Percentiles rank a stretch among this genome's conserved stretches.
Conservation (phyloP, 257 asterid genomes). For the Nicotiana paniculata region DNA sequence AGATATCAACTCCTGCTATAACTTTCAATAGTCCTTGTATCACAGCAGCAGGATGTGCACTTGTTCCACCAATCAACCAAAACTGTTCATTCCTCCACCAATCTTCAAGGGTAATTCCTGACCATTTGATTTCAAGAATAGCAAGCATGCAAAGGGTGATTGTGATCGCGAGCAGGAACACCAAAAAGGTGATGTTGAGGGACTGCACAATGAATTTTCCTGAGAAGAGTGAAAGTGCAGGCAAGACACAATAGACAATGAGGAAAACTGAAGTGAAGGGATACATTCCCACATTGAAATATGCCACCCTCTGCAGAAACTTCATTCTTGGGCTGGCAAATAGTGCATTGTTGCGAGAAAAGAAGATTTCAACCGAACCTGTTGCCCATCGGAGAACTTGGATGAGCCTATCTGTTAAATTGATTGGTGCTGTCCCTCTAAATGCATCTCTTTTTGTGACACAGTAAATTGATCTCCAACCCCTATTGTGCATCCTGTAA, state of each 20-base stretch:
- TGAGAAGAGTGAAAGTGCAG: slow-evolving; percentile 81
- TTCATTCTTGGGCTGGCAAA: slow-evolving; percentile 76
- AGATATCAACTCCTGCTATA: slow-evolving; percentile 75
- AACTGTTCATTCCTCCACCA: slow-evolving; percentile 99
- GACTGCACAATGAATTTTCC: slow-evolving; percentile 86
- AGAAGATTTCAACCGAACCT: slow-evolving; percentile 90
- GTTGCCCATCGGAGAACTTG: slow-evolving; percentile 98
- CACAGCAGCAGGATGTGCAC: slow-evolving; percentile 91
- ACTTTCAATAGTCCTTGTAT: slow-evolving; percentile 81
- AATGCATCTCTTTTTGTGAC: slow-evolving; percentile 81
- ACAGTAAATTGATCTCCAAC: slow-evolving; percentile 85
- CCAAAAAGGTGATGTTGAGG: slow-evolving; percentile 52
- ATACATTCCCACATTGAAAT: slow-evolving; percentile 82
- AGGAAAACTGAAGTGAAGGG: slow-evolving; percentile 85
- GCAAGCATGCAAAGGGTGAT: slow-evolving; percentile 67
- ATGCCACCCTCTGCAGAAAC: slow-evolving; percentile 76
- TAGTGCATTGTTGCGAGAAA: slow-evolving; percentile 77
- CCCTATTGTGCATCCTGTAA: slow-evolving; percentile 85
- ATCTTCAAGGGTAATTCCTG: slow-evolving; percentile 78
- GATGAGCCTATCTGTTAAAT: slow-evolving; percentile 67
- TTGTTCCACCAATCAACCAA: slow-evolving; percentile 92
- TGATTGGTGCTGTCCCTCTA: slow-evolving; percentile 96
- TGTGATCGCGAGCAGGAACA: slow-evolving; percentile 51
- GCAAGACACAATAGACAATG: slow-evolving; percentile 68
- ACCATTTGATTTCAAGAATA: slow-evolving; percentile 75